These are phyloP conservation scores for Microbotryum violaceum DNA, from an alignment of 1,284 basidiomycete species.

Conservation along the genomic window DNA sequence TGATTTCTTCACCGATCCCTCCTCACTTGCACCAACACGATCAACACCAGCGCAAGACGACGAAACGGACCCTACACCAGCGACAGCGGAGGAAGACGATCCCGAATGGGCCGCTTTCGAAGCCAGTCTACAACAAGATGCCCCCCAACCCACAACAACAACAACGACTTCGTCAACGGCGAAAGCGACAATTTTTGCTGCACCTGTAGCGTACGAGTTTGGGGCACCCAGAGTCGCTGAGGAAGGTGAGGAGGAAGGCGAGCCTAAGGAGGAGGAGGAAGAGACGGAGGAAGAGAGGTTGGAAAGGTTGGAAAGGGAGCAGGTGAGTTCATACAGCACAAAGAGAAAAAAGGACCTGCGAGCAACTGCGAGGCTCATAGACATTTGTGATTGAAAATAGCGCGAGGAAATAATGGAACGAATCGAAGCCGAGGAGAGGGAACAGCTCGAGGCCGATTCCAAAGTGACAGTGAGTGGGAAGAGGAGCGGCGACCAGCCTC, in stretches of 20 bases:
- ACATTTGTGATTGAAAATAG: neutral
- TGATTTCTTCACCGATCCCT: slow-evolving; percentile 72
- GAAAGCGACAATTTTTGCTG: slow-evolving; percentile 21
- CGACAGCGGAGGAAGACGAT: slow-evolving; percentile 15
- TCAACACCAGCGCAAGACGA: slow-evolving; percentile 43
- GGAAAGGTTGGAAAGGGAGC: slow-evolving; percentile 20
- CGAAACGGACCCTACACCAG: slow-evolving; percentile 30
- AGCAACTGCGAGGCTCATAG: too few relatives aligned
- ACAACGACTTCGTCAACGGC: neutral
- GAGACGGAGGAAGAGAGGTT: slow-evolving; percentile 28
- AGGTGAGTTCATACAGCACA: neutral
- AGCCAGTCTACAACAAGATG: slow-evolving; percentile 9
- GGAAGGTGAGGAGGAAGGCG: slow-evolving; percentile 10
- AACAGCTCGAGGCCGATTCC: slow-evolving; percentile 30
- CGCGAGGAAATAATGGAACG: slow-evolving; percentile 30
- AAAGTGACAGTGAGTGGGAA: slow-evolving; percentile 24
- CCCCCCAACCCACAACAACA: neutral
- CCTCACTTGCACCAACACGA: slow-evolving; percentile 49
- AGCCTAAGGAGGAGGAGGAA: neutral
- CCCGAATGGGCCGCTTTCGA: slow-evolving; percentile 27
- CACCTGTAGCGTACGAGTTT: slow-evolving; percentile 29
- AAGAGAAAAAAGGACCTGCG: too few relatives aligned
- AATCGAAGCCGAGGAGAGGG: slow-evolving; percentile 27
- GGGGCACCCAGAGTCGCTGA: slow-evolving; percentile 25
- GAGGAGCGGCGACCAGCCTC: too few relatives aligned